phyloP scores from a whole-genome alignment of 1,284 basidiomycete genomes.

The Malassezia globosa region DNA sequence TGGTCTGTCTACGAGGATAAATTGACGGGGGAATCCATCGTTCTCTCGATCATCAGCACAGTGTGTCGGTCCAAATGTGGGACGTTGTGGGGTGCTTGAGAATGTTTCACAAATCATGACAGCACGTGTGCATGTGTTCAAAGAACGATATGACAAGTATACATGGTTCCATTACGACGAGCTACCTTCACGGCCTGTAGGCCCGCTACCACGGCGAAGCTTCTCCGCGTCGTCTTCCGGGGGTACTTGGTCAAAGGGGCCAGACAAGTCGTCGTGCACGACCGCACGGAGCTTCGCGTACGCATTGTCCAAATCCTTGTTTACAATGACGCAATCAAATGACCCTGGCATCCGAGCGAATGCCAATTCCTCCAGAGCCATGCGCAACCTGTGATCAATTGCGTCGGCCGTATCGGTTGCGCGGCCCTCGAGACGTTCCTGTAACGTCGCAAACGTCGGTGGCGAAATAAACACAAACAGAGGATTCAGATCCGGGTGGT shows the following conservation, averaged over 20 bases:
- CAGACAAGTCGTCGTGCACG: slow-evolving; percentile 15
- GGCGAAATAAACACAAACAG: slow-evolving; percentile 89
- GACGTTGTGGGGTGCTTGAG: too few relatives aligned
- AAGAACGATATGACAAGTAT: too few relatives aligned
- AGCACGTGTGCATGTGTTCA: too few relatives aligned
- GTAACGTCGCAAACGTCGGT: slow-evolving; percentile 55
- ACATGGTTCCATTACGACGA: not conserved
- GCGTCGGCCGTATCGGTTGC: slow-evolving; percentile 74
- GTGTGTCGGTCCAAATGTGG: too few relatives aligned
- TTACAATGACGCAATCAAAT: slow-evolving; percentile 78
- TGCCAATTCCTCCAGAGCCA: slow-evolving; percentile 70
- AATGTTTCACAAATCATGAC: too few relatives aligned
- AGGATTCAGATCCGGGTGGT: slow-evolving; percentile 61
- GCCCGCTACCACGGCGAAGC: not conserved
- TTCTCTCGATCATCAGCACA: too few relatives aligned
- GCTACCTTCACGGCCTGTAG: too few relatives aligned
- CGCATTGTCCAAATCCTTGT: slow-evolving; percentile 76
- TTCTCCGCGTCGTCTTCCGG: slow-evolving; percentile 23
- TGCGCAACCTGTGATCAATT: slow-evolving; percentile 64
- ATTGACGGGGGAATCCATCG: too few relatives aligned
- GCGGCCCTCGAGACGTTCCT: slow-evolving; percentile 59
- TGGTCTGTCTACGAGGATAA: too few relatives aligned
- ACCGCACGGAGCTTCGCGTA: slow-evolving; percentile 53
- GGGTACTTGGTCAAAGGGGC: slow-evolving; percentile 26
- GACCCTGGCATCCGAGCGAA: slow-evolving; percentile 64